These are phyloP conservation scores for Colletotrichum destructivum DNA, from an alignment of 2,329 filamentous ascomycete genomes.

Conservation along the genomic window DNA sequence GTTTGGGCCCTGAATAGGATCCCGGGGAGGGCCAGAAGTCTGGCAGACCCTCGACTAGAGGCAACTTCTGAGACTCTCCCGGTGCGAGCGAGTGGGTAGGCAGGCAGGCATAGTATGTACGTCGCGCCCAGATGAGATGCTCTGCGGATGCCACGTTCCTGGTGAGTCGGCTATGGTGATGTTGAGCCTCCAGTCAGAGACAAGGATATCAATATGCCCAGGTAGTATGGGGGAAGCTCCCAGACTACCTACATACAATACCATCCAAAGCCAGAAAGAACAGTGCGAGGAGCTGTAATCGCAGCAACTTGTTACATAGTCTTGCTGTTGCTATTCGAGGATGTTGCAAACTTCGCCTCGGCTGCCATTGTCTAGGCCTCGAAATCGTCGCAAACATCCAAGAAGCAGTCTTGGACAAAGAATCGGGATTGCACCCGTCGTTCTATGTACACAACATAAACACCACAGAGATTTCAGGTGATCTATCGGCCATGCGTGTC, in stretches of 20 bases:
- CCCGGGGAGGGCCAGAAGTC: constrained; percentile 20
- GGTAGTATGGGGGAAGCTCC: not conserved
- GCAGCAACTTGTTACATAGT: not conserved
- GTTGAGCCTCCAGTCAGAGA: not conserved
- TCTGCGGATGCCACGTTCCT: constrained; percentile 15
- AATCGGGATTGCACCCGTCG: constrained; percentile 16
- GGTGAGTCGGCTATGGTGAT: constrained; percentile 3
- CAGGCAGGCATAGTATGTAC: not conserved
- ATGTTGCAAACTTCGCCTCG: not conserved
- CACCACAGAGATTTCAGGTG: constrained; percentile 22
- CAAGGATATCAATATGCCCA: not conserved
- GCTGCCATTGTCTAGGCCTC: not conserved
- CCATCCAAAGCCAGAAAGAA: not conserved
- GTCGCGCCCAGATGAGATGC: constrained; percentile 3
- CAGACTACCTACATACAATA: not conserved
- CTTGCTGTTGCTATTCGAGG: not conserved
- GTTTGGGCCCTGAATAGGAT: too few species aligned
- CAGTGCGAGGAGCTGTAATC: not conserved
- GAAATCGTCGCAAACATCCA: not conserved
- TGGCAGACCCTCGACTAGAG: constrained; percentile 12
- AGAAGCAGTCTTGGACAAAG: not conserved
- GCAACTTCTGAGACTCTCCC: constrained; percentile 33
- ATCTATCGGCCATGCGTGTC: constrained; percentile 23
- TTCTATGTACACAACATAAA: constrained; percentile 13
- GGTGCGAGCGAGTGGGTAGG: constrained; percentile 9